A percentile compares a stretch with the other conserved stretches of the same genome.
phyloP scores from a whole-genome alignment of 306 rosid species.

The Glycine tomentella region DNA sequence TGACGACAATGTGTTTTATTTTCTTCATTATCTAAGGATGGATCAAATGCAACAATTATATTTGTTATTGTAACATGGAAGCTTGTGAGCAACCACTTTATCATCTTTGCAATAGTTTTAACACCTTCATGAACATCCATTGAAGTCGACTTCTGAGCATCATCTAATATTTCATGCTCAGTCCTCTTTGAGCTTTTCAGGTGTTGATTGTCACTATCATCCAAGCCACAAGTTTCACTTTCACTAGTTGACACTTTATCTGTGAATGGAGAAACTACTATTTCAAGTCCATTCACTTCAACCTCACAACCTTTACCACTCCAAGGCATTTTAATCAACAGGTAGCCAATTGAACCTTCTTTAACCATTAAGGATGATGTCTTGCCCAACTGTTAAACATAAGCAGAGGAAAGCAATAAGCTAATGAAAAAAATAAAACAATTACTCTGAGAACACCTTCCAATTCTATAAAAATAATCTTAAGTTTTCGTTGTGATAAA shows the following conservation, averaged over 20 bases:
- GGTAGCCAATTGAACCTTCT: constrained; percentile 91
- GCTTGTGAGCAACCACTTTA: constrained; percentile 84
- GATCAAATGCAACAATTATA: constrained; percentile 84
- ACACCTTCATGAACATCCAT: constrained; percentile 94
- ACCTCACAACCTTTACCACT: constrained; percentile 81
- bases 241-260: constrained; percentile 46
- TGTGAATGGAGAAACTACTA: constrained; percentile 69
- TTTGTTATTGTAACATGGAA: constrained; percentile 77
- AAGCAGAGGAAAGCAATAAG: constrained; percentile 34
- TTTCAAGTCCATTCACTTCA: constrained; percentile 88
- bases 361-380: constrained; percentile 63
- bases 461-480: no score
- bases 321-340: constrained; percentile 91
- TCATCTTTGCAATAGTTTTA: constrained; percentile 89
- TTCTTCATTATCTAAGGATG: constrained; percentile 54
- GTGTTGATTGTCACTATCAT: constrained; percentile 41
- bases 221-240: constrained; percentile 56
- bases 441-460: no score
- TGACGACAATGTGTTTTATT: constrained; percentile 46
- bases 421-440: not conserved
- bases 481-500: no score
- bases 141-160: constrained; percentile 61
- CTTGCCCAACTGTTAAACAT: constrained; percentile 62
- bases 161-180: constrained; percentile 53
- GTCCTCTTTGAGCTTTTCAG: constrained; percentile 46